These are phyloP conservation scores for Yarrowia alimentaria DNA, from an alignment of 805 yeast species.

Conservation along the genomic window DNA sequence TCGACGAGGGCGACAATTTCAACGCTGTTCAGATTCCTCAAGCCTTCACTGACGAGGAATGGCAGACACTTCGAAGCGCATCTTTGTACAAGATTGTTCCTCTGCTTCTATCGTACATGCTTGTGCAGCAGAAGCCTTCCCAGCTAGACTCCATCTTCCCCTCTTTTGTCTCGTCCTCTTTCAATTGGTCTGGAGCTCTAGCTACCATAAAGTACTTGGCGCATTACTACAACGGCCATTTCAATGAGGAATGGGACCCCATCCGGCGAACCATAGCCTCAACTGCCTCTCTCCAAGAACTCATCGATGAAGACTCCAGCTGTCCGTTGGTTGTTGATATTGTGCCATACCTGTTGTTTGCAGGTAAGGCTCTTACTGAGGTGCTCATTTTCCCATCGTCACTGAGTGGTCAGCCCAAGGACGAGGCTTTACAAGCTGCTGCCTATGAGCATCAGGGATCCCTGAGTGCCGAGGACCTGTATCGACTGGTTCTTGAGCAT, in stretches of 20 bases:
- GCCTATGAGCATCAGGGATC: neutral
- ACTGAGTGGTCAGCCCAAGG: neutral
- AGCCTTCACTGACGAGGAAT: constrained; percentile 2
- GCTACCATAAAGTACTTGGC: constrained; percentile 5
- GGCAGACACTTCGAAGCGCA: neutral
- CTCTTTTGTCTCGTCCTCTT: neutral
- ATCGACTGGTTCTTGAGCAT: constrained; percentile 7
- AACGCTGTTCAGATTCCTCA: constrained; percentile 2
- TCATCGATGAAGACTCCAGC: neutral
- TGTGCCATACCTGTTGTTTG: constrained; percentile 1
- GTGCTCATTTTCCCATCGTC: neutral
- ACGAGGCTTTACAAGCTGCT: neutral
- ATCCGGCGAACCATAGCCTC: neutral
- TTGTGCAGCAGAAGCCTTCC: no score
- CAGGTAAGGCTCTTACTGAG: neutral
- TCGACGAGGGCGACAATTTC: neutral
- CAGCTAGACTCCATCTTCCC: no score
- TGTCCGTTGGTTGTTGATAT: constrained; percentile 1
- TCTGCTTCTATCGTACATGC: constrained; percentile 7
- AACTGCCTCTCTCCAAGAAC: neutral
- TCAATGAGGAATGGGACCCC: constrained; percentile 1
- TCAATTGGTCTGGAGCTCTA: constrained; percentile 10
- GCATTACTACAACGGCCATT: constrained; percentile 1
- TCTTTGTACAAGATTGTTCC: neutral
- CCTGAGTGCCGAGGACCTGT: constrained; percentile 2